Evolutionary conservation across 768 basidiomycete species (phyloP).

Genomic region (Clitopilus passeckerianus): DNA sequence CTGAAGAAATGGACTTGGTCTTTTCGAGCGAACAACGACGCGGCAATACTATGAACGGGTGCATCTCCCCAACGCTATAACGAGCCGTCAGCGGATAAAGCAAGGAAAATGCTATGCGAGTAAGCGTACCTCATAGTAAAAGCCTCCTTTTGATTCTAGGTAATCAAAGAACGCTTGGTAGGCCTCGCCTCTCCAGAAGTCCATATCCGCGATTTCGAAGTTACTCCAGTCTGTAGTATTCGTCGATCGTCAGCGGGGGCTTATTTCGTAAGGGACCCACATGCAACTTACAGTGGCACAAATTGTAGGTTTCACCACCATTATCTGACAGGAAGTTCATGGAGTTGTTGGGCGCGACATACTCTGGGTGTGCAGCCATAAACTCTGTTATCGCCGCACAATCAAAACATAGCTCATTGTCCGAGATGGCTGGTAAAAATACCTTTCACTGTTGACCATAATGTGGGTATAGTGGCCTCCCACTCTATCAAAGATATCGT

Average conservation of each 20-base stretch:
- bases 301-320: constrained; percentile 59
- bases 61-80: constrained; percentile 79
- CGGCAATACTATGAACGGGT: constrained; percentile 71
- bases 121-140: constrained; percentile 80
- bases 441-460: constrained; percentile 78
- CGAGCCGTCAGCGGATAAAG: constrained; percentile 1
- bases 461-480: constrained; percentile 70
- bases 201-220: constrained; percentile 88
- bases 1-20: constrained; percentile 78
- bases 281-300: constrained; percentile 54
- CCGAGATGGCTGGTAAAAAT: constrained; percentile 3
- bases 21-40: constrained; percentile 66
- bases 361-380: constrained; percentile 53
- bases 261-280: not conserved
- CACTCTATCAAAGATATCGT: constrained; percentile 79
- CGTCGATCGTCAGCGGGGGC: not conserved
- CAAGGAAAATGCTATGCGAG: not conserved
- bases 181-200: constrained; percentile 82
- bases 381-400: constrained; percentile 46
- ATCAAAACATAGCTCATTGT: not conserved
- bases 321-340: constrained; percentile 74
- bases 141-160: constrained; percentile 79
- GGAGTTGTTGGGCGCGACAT: constrained; percentile 59
- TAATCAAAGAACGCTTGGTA: constrained; percentile 82
- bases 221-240: constrained; percentile 70